Conservation (phyloP, 2,329 filamentous ascomycete species). For the Cladophialophora psammophila region DNA sequence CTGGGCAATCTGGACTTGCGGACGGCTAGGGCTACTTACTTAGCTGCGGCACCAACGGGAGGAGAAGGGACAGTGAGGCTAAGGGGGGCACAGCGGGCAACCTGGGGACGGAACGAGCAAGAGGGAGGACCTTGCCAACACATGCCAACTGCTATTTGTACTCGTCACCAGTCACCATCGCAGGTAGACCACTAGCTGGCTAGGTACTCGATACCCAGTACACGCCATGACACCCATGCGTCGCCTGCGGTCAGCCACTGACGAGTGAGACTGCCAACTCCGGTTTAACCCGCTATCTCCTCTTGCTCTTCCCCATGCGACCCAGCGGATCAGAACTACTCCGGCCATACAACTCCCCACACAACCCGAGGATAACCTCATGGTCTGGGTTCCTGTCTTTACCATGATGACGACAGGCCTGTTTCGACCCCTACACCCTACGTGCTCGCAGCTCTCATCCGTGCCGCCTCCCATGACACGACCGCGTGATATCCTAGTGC, state of each 20-base stretch:
- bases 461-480: not conserved
- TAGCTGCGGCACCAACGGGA: no score
- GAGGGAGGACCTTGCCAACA: slow-evolving; percentile 24
- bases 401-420: not conserved
- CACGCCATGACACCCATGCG: no score
- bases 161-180: no score
- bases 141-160: not conserved
- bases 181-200: no score
- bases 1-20: not conserved
- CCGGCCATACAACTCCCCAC: not conserved
- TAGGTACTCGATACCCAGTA: no score
- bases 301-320: not conserved
- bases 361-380: not conserved
- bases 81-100: not conserved
- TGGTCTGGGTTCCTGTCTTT: not conserved
- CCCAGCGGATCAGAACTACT: slow-evolving; percentile 7
- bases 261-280: slow-evolving; percentile 8
- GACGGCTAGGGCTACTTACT: not conserved
- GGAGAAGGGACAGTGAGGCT: no score
- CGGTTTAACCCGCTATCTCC: slow-evolving; percentile 8
- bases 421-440: no score
- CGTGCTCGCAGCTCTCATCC: not conserved
- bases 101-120: not conserved
- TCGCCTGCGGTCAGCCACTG: slow-evolving; percentile 6
- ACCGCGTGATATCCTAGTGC: not conserved